These are phyloP conservation scores for Cladosporium halotolerans DNA, from an alignment of 2,329 filamentous ascomycete species.

Conservation along the genomic window DNA sequence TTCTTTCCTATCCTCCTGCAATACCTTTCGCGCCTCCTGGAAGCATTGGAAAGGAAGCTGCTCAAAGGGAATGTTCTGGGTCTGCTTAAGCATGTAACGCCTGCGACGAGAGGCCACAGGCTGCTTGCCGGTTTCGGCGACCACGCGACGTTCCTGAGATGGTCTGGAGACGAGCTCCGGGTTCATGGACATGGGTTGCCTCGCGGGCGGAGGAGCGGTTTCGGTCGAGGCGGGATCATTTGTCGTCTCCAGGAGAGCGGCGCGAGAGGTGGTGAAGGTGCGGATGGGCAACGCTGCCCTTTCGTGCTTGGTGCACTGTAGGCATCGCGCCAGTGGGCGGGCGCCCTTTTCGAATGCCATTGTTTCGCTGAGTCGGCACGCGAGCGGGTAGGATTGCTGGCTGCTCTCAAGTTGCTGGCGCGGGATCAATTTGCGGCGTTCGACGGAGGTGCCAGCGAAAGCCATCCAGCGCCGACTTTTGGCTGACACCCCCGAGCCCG, in stretches of 20 bases:
- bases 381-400: background rate
- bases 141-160: slow-evolving; percentile 3
- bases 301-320: slow-evolving; percentile 23
- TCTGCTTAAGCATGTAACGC: slow-evolving; percentile 47
- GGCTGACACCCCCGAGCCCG: background rate
- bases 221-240: background rate
- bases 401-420: background rate
- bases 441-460: background rate
- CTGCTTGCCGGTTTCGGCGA: slow-evolving; percentile 45
- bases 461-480: background rate
- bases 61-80: slow-evolving; percentile 71
- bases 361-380: background rate
- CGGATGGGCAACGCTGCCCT: slow-evolving; percentile 32
- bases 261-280: slow-evolving; percentile 44
- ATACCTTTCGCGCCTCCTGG: slow-evolving; percentile 83
- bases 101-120: slow-evolving; percentile 82
- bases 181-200: slow-evolving; percentile 39
- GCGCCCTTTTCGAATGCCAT: slow-evolving; percentile 20
- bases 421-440: slow-evolving; percentile 2
- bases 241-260: slow-evolving; percentile 34
- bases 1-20: slow-evolving; percentile 71
- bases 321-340: slow-evolving; percentile 26
- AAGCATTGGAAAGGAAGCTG: slow-evolving; percentile 96
- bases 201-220: background rate
- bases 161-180: slow-evolving; percentile 55